Percentiles rank a stretch among this genome's conserved stretches.
phyloP scores from a whole-genome alignment of 306 rosid species.

The Dalbergia cochinchinensis region DNA sequence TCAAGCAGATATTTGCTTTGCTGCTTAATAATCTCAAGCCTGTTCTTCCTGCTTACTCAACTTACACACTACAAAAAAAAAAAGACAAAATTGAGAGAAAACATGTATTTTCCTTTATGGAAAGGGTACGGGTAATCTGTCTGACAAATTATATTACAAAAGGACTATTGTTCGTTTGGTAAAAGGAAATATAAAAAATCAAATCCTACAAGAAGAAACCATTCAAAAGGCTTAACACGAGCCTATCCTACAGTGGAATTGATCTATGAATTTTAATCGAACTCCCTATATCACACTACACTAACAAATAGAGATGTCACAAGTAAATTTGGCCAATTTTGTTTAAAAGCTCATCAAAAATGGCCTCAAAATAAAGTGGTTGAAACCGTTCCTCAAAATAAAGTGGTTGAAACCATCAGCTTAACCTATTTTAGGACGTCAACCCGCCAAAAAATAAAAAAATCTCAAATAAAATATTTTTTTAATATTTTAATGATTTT shows the following conservation, averaged over 20 bases:
- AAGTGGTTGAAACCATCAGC: no score
- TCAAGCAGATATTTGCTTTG: neutral
- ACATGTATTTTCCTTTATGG: neutral
- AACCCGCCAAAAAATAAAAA: no score
- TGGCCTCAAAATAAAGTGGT: no score
- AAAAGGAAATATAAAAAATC: constrained; percentile 48
- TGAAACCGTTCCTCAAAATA: no score
- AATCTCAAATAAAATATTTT: no score
- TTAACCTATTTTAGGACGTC: no score
- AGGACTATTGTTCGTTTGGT: constrained; percentile 40
- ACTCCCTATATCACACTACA: constrained; percentile 67
- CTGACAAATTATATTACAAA: constrained; percentile 32
- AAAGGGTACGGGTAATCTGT: neutral
- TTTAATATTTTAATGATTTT: no score
- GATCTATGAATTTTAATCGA: constrained; percentile 56
- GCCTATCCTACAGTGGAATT: constrained; percentile 49
- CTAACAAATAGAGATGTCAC: no score
- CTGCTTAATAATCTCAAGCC: neutral
- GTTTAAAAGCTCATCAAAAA: no score
- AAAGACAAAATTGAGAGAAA: neutral
- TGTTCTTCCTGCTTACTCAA: neutral
- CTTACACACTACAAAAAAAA: neutral
- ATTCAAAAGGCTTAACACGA: constrained; percentile 50
- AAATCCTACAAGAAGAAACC: constrained; percentile 57
- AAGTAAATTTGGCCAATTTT: no score